Percentiles rank a stretch among this genome's conserved stretches.
Evolutionary conservation across 495 filamentous ascomycete genomes (phyloP).

Genomic region (Penicillium samsonianum): DNA sequence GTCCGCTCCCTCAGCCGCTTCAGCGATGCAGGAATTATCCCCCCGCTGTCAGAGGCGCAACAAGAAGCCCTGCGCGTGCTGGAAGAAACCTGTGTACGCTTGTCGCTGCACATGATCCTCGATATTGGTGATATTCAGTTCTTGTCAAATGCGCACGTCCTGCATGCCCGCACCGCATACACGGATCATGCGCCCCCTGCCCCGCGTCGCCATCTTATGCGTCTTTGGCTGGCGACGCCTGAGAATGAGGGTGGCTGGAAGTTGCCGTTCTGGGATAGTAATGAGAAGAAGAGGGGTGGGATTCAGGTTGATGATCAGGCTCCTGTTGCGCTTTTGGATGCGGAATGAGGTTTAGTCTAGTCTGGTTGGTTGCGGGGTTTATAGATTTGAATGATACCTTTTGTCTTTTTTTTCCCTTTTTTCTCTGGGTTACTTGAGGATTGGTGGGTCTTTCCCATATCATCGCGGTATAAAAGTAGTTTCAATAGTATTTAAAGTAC

Average conservation of each 20-base stretch:
- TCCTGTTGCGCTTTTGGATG: constrained; percentile 69
- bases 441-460: neutral
- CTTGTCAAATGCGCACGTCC: constrained; percentile 64
- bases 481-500: no score
- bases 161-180: constrained; percentile 71
- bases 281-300: constrained; percentile 81
- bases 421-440: neutral
- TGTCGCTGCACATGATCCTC: constrained; percentile 74
- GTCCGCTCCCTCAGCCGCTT: constrained; percentile 68
- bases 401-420: constrained; percentile 1
- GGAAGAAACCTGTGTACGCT: constrained; percentile 63
- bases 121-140: constrained; percentile 83
- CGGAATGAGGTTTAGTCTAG: constrained; percentile 52
- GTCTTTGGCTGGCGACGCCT: constrained; percentile 79
- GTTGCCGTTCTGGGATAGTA: constrained; percentile 75
- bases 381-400: constrained; percentile 24
- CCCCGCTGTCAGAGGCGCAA: constrained; percentile 64
- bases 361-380: constrained; percentile 11
- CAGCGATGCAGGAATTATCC: constrained; percentile 64
- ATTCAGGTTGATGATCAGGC: constrained; percentile 80
- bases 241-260: constrained; percentile 85
- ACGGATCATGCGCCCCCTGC: constrained; percentile 62
- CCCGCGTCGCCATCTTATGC: constrained; percentile 75
- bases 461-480: no score
- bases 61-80: constrained; percentile 62